Evolutionary conservation across 768 basidiomycete species (phyloP), one percentile per base, ranked within the genome.

Genomic region (Boletus subcaerulescens): DNA sequence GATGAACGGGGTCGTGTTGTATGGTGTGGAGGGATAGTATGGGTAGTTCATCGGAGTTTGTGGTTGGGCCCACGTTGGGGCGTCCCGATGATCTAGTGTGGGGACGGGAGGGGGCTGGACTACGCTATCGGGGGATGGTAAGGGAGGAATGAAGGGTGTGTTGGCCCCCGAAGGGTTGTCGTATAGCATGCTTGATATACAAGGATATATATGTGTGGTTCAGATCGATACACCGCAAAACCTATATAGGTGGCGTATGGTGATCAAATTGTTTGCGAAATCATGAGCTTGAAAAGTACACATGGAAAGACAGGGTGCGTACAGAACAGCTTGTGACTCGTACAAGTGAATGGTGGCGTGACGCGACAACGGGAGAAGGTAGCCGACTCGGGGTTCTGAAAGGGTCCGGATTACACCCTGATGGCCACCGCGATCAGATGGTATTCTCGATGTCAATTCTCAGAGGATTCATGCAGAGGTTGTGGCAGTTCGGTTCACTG

Each of bases 131-230:
- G 60, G 77, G 56, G 58, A 76, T 41, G 72, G 68, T 6, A 67
- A 62, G 52, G 79, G 77, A 39, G 69, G 76, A 68, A 59, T 70
- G 60, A 59, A 80, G 56, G 54, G 78, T 70, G 55, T 79, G 69
- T 41, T 64, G 12, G 59, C 60, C 56, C 66, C 61, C 20, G 69
- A 66, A 26, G 70, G 69, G 45, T 61, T 58, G 42, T 70, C 69
- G 40, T 59, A 70, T 13, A 70, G 40, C 69, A 70, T 70, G 52
- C 11, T 48, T 53, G 57, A 26, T 50, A 46, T 55, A 18, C 41
- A 48, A 51, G 43, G 60, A 61, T 72, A 71, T 61, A 60, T 58
- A 35, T 61, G 55, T 60, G 55, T 48, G 38, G 32, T 45, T 61
- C 40, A 59, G 59, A 48, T 60, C 57, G 39, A 49, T 65, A 52